Conservation (phyloP, 257 asterid genomes). For the Thymus mandschuricus region DNA sequence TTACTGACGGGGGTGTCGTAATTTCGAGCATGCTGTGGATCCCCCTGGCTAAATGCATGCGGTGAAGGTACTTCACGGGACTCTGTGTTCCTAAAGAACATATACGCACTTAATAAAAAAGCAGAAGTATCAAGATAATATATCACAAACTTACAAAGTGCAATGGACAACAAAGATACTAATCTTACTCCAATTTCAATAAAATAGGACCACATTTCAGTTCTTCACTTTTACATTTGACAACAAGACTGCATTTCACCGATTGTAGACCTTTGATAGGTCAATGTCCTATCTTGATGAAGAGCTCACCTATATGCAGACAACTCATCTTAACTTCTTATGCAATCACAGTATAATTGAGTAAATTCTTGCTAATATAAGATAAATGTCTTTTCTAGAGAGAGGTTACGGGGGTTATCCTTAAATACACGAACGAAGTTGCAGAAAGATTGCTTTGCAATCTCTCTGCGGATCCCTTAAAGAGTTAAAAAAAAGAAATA, state of each 20-base stretch:
- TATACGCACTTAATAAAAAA: constrained; percentile 23
- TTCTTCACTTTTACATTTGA: constrained; percentile 7
- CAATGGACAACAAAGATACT: neutral
- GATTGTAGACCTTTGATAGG: neutral
- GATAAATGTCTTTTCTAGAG: neutral
- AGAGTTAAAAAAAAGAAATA: neutral
- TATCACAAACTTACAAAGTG: neutral
- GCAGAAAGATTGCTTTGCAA: constrained; percentile 5
- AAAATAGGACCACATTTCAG: constrained; percentile 3
- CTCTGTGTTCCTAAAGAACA: constrained; percentile 53
- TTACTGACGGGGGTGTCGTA: constrained; percentile 62
- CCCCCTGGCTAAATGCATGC: constrained; percentile 46
- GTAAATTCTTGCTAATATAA: constrained; percentile 4
- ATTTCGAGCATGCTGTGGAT: constrained; percentile 43
- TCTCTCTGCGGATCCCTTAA: constrained; percentile 2
- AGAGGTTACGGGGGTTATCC: neutral
- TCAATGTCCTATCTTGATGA: constrained; percentile 18
- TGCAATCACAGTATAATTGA: constrained; percentile 11
- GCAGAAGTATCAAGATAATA: constrained; percentile 26
- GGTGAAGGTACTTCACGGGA: constrained; percentile 54
- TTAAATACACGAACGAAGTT: neutral
- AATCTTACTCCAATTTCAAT: constrained; percentile 9
- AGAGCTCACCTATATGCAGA: constrained; percentile 8
- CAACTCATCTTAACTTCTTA: constrained; percentile 4
- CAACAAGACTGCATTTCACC: constrained; percentile 18